These are phyloP conservation scores for Aspergillus homomorphus DNA, from an alignment of 495 filamentous ascomycete genomes.

Conservation along the genomic window DNA sequence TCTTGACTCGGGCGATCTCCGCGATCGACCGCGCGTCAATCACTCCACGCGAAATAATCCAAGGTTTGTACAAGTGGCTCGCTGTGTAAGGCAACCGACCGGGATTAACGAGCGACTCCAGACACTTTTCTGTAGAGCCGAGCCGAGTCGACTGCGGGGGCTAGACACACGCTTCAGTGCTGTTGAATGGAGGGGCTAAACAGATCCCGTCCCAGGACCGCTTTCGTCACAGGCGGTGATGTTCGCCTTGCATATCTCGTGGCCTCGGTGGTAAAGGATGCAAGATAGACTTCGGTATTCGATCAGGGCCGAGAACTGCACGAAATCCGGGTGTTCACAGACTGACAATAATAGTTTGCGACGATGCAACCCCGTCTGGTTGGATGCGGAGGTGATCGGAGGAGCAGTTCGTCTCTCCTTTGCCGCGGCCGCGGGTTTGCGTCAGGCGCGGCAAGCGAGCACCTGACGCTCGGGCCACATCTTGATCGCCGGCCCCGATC, in stretches of 20 bases:
- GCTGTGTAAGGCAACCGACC: background rate
- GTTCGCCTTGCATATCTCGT: constrained; percentile 19
- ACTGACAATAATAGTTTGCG: constrained; percentile 6
- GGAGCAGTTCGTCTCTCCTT: constrained; percentile 14
- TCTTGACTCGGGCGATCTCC: constrained; percentile 29
- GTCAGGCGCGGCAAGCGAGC: constrained; percentile 36
- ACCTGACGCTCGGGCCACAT: constrained; percentile 43
- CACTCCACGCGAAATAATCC: constrained; percentile 8
- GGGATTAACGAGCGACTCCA: background rate
- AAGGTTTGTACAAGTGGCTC: background rate
- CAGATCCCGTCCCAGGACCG: constrained; percentile 22
- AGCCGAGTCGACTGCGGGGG: background rate
- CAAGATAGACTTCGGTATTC: background rate
- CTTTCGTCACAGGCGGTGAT: constrained; percentile 16
- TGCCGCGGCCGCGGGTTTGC: constrained; percentile 19
- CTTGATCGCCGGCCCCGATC: constrained; percentile 27
- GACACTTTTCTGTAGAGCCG: background rate
- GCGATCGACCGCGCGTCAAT: constrained; percentile 8
- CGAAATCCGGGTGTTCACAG: constrained; percentile 6
- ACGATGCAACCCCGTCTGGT: constrained; percentile 2
- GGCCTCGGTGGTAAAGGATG: background rate
- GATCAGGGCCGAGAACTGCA: constrained; percentile 2
- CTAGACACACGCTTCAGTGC: constrained; percentile 3
- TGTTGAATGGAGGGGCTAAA: constrained; percentile 22
- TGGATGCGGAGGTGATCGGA: constrained; percentile 23